These are phyloP conservation scores for Phlebiopsis gigantea DNA, from an alignment of 768 basidiomycete species.

Conservation along the genomic window DNA sequence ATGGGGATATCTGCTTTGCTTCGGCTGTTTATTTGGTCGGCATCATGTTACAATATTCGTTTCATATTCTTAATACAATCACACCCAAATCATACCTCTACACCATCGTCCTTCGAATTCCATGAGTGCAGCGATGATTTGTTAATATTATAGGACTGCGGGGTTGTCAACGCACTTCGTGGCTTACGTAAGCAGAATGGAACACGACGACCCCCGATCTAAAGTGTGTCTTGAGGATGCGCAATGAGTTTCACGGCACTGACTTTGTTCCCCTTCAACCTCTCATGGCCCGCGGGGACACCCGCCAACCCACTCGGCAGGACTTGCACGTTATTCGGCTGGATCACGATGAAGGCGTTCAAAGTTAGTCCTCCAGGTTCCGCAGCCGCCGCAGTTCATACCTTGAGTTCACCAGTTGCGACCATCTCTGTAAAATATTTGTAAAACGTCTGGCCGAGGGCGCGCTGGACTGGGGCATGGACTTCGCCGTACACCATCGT, in stretches of 20 bases:
- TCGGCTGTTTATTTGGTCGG: no score
- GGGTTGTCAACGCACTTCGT: no score
- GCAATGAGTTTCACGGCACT: conserved; percentile 37
- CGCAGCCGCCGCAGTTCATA: neutral
- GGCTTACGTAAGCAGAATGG: no score
- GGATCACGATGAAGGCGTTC: neutral
- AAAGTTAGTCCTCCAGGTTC: neutral
- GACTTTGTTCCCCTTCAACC: conserved; percentile 30
- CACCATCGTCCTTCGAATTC: no score
- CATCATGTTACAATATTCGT: no score
- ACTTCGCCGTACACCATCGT: conserved; percentile 33
- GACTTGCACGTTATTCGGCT: conserved; percentile 38
- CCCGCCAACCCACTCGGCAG: conserved; percentile 35
- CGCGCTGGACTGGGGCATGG: conserved; percentile 1
- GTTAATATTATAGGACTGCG: no score
- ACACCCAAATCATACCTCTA: no score
- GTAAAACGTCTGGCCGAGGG: conserved; percentile 16
- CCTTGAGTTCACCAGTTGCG: conserved; percentile 16
- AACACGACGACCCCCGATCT: no score
- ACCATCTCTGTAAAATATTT: conserved; percentile 12
- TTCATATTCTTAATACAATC: no score
- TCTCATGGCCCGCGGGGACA: conserved; percentile 32
- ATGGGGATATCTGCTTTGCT: no score
- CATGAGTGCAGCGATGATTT: no score
- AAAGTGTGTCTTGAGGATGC: conserved; percentile 34